phyloP scores from a whole-genome alignment of 371 early-diverging fungal genomes.

The Circinella minor region DNA sequence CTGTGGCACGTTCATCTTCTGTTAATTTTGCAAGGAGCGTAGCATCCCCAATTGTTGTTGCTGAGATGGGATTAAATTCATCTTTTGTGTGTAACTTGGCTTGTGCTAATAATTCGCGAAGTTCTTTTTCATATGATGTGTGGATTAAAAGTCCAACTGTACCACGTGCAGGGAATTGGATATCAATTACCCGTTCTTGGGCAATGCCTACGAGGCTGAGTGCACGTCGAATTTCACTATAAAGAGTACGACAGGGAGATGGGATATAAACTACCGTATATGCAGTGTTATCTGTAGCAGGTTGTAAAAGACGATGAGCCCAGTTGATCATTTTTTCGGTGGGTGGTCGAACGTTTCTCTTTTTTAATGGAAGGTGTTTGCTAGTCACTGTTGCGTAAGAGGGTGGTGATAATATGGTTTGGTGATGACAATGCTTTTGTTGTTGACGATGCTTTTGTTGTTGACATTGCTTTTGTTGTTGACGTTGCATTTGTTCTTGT shows the following conservation, averaged over 20 bases:
- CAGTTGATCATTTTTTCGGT: neutral
- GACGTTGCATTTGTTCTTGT: neutral
- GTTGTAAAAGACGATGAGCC: neutral
- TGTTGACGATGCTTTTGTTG: neutral
- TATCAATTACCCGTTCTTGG: slow-evolving; percentile 5
- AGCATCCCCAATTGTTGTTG: neutral
- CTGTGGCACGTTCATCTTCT: neutral
- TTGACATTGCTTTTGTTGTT: neutral
- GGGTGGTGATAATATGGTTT: neutral
- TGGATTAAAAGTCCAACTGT: slow-evolving; percentile 9
- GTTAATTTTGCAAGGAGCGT: neutral
- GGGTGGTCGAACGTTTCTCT: neutral
- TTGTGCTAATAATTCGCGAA: neutral
- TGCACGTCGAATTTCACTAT: neutral
- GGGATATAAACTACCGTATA: slow-evolving; percentile 9
- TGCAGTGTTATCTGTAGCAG: slow-evolving; percentile 4
- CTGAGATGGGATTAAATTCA: neutral
- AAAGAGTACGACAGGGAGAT: neutral
- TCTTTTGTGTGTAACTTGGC: neutral
- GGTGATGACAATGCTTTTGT: too few relatives aligned
- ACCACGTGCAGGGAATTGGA: slow-evolving; percentile 17
- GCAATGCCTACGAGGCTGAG: neutral
- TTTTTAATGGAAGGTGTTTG: neutral
- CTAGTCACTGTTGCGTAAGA: neutral
- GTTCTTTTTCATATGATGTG: neutral